A percentile compares a stretch with the other conserved stretches of the same genome.
Conservation (phyloP, 148 eudicot genomes). For the Chenopodium quinoa region DNA sequence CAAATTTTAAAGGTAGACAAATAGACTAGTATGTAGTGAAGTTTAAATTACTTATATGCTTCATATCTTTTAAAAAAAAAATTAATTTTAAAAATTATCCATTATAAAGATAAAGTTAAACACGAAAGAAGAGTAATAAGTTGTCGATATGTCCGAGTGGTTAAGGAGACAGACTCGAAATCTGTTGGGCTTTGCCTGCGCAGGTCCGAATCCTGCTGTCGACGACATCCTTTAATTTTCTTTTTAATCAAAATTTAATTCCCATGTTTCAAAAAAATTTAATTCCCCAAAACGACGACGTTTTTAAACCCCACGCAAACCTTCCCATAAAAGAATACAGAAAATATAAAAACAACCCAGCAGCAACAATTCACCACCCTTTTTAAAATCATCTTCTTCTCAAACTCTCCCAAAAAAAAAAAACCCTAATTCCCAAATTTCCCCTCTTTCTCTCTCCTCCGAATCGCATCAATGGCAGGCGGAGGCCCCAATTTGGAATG, state of each 20-base stretch:
- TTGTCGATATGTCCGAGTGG: slow-evolving; percentile 76
- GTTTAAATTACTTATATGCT: too few species aligned
- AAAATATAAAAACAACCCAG: background rate
- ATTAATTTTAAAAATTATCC: too few species aligned
- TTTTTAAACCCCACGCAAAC: background rate
- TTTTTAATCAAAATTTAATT: background rate
- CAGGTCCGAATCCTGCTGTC: slow-evolving; percentile 71
- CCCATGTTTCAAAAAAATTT: background rate
- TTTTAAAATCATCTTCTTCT: background rate
- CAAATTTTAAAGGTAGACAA: too few species aligned
- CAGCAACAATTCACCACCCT: too few species aligned
- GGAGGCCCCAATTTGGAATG: slow-evolving; percentile 66
- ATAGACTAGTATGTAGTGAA: too few species aligned
- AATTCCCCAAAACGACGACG: background rate
- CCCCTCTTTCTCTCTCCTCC: background rate
- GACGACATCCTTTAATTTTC: slow-evolving; percentile 10
- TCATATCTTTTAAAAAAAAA: too few species aligned
- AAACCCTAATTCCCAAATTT: slow-evolving; percentile 19
- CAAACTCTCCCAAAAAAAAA: background rate
- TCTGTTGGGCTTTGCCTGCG: slow-evolving; percentile 83
- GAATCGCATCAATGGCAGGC: slow-evolving; percentile 23
- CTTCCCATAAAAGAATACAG: background rate
- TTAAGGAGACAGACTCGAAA: slow-evolving; percentile 79
- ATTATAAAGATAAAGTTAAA: too few species aligned
- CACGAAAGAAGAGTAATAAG: background rate